Percentiles rank a stretch among this genome's conserved stretches.
Evolutionary conservation across 192 early-diverging fungal genomes (phyloP).

Genomic region (Gamsiella multidivaricata): DNA sequence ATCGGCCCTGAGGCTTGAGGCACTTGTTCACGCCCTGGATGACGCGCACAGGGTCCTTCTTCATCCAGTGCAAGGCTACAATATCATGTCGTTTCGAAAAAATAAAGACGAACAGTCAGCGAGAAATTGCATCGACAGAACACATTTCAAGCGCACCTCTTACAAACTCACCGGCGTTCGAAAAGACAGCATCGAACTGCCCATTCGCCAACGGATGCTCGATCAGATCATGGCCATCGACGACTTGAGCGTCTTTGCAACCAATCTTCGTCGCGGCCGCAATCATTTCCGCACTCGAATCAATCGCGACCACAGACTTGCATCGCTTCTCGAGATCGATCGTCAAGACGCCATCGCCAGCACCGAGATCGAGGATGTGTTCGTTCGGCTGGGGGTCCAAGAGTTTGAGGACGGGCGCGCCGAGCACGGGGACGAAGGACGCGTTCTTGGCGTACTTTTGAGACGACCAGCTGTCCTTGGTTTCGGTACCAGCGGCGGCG

Average conservation of each 20-base stretch:
- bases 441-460: constrained; percentile 63
- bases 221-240: constrained; percentile 66
- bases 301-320: constrained; percentile 67
- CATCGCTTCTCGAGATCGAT: constrained; percentile 57
- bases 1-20: constrained; percentile 66
- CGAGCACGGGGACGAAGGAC: constrained; percentile 66
- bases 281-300: constrained; percentile 71
- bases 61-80: constrained; percentile 80
- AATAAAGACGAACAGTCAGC: too few species aligned
- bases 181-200: constrained; percentile 76
- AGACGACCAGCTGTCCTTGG: constrained; percentile 63
- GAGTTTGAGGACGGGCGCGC: constrained; percentile 60
- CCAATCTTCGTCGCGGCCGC: constrained; percentile 50
- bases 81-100: not conserved
- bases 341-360: constrained; percentile 74
- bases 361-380: constrained; percentile 74
- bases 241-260: constrained; percentile 57
- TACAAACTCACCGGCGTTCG: constrained; percentile 65
- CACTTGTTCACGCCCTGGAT: constrained; percentile 64
- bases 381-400: constrained; percentile 64
- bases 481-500: not conserved
- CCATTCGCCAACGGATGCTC: constrained; percentile 51
- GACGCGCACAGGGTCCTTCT: constrained; percentile 63
- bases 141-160: too few species aligned
- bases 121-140: too few species aligned